Evolutionary conservation across 2,329 filamentous ascomycete species (phyloP), one percentile per base, ranked within the genome.

Genomic region (Aureobasidium namibiae): DNA sequence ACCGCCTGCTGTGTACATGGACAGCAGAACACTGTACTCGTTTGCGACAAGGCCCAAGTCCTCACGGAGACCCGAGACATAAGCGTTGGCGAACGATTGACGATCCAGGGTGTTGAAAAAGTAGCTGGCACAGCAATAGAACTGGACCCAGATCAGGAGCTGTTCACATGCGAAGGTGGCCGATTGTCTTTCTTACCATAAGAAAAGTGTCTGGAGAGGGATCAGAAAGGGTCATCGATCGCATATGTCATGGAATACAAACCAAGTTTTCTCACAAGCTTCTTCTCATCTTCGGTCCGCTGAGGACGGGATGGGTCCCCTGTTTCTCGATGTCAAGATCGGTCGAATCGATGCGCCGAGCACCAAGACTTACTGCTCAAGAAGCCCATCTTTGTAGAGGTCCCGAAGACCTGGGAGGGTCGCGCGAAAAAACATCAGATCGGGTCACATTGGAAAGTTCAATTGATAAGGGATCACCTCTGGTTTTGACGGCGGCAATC

Each of bases 41-140:
- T 78, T 71, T 26, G 78, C 79, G 8, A 68, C 65, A 62, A 81
- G 79, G 45, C 65, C 64, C 3, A 81, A 70, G 50, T 81, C 78
- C 63, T 81, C 77, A 60, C 77, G 76, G 72, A 80, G 78, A 21
- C 79, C 79, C 5, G 76, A 79, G 13, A 81, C 78, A 65, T 82
- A 82, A 50, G 80, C 80, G 71, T 82, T 81, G 60, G 74, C 73
- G 1, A 82, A 67, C 63, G 80, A 81, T 4, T 76, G 75, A 26
- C 77, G 74, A 65, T 82, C 79, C 23, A 82, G 74, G 69, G 67
- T 57, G 39, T 67, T 68, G 18, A 67, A 60, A 50, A 63, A 60
- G 46, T 56, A 61, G 16, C 60, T 42, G 13, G 61, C 54, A 44
- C 59, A 61, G 34, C 49, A 53, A 6, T 38, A 53, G 9, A 24